These are phyloP conservation scores for Lactifluus pinguis DNA, from an alignment of 768 basidiomycete species.

Conservation along the genomic window DNA sequence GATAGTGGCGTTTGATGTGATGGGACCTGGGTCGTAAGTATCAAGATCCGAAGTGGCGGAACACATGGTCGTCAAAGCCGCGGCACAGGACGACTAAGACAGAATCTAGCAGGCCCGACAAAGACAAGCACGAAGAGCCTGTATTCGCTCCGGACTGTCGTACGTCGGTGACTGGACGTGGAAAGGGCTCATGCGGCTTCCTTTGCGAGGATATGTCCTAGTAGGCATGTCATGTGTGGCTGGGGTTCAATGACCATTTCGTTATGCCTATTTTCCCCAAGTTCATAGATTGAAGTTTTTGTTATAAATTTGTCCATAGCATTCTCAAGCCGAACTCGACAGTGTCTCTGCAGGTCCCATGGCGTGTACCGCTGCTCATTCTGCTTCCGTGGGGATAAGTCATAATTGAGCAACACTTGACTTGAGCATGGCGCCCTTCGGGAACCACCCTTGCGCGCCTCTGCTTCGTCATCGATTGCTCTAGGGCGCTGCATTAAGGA, in stretches of 20 bases:
- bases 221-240: slow-evolving; percentile 77
- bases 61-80: no score
- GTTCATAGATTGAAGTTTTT: no score
- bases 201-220: slow-evolving; percentile 86
- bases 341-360: background rate
- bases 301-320: background rate
- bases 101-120: background rate
- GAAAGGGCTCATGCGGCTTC: slow-evolving; percentile 64
- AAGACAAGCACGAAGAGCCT: slow-evolving; percentile 5
- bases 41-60: background rate
- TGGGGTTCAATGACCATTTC: slow-evolving; percentile 31
- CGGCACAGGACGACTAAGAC: background rate
- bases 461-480: slow-evolving; percentile 41
- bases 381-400: slow-evolving; percentile 39
- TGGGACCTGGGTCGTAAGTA: background rate
- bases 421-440: slow-evolving; percentile 39
- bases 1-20: background rate
- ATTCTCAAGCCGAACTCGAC: background rate
- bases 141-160: slow-evolving; percentile 27
- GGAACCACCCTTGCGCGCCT: slow-evolving; percentile 51
- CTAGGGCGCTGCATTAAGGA: slow-evolving; percentile 34
- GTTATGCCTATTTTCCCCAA: no score
- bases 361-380: slow-evolving; percentile 28
- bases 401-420: slow-evolving; percentile 36
- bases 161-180: slow-evolving; percentile 64